Conservation (phyloP, 257 asterid species). For the Vinca minor region DNA sequence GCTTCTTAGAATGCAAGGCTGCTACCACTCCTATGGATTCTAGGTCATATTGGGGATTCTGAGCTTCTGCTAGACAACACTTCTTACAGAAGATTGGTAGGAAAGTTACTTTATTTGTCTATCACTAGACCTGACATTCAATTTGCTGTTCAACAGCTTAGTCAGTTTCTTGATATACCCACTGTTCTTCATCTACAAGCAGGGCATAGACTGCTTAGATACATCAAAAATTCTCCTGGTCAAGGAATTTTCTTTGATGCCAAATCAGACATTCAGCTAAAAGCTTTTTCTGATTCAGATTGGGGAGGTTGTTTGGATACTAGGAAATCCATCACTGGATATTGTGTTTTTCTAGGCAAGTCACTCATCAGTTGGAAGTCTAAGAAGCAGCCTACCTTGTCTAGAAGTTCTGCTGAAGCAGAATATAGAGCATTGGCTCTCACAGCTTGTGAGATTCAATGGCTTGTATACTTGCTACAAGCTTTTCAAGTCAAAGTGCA, state of each 20-base stretch:
- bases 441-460: too few relatives aligned
- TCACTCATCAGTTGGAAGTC: too few relatives aligned
- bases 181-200: background rate
- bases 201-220: background rate
- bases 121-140: background rate
- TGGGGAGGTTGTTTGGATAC: background rate
- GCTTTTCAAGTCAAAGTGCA: too few relatives aligned
- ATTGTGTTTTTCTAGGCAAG: constrained; percentile 5
- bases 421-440: too few relatives aligned
- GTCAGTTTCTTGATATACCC: background rate
- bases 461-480: too few relatives aligned
- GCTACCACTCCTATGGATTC: background rate
- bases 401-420: too few relatives aligned
- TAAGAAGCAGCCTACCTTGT: too few relatives aligned
- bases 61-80: background rate
- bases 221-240: background rate
- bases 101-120: background rate
- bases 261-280: background rate
- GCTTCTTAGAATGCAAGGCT: background rate
- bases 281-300: background rate
- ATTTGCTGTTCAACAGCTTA: background rate
- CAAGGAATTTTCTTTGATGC: background rate
- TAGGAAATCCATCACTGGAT: background rate
- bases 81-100: too few relatives aligned
- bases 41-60: background rate